Conservation (phyloP, 805 yeast genomes). For the Wickerhamiella spandovensis region DNA sequence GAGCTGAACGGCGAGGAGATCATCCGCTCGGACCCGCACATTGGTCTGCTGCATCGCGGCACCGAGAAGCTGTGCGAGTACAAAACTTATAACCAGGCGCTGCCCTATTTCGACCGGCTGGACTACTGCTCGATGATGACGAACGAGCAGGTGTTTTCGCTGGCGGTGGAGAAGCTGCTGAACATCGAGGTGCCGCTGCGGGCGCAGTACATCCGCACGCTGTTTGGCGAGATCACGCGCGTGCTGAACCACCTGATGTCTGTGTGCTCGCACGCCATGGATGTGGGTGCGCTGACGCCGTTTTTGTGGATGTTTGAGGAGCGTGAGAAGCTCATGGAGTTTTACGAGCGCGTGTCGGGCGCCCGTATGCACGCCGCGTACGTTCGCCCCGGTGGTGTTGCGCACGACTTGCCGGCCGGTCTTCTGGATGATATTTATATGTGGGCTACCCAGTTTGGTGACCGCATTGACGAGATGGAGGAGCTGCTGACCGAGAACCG, state of each 20-base stretch:
- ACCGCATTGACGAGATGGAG: slow-evolving; percentile 80
- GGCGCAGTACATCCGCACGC: slow-evolving; percentile 70
- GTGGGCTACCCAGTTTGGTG: slow-evolving; percentile 96
- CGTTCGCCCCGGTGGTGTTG: slow-evolving; percentile 84
- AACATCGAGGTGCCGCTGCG: slow-evolving; percentile 77
- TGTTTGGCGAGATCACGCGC: slow-evolving; percentile 80
- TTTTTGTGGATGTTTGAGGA: slow-evolving; percentile 92
- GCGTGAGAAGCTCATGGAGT: slow-evolving; percentile 86
- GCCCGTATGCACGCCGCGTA: slow-evolving; percentile 84
- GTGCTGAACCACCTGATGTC: slow-evolving; percentile 77
- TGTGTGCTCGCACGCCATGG: slow-evolving; percentile 79
- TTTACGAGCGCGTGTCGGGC: slow-evolving; percentile 80
- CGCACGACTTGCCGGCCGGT: slow-evolving; percentile 79
- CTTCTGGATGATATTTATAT: slow-evolving; percentile 78
- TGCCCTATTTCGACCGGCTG: slow-evolving; percentile 78
- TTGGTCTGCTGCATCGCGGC: slow-evolving; percentile 77
- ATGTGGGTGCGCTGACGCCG: slow-evolving; percentile 87
- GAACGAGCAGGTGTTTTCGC: slow-evolving; percentile 70
- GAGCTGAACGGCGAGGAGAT: slow-evolving; percentile 85
- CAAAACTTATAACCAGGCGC: slow-evolving; percentile 76
- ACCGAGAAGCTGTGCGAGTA: slow-evolving; percentile 79
- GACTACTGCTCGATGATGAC: slow-evolving; percentile 84
- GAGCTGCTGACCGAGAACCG: slow-evolving; percentile 82
- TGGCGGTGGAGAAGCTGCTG: slow-evolving; percentile 73
- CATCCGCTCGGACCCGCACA: slow-evolving; percentile 77